phyloP scores from a whole-genome alignment of 345 rosid genomes.

The Eucalyptus tenuipes region DNA sequence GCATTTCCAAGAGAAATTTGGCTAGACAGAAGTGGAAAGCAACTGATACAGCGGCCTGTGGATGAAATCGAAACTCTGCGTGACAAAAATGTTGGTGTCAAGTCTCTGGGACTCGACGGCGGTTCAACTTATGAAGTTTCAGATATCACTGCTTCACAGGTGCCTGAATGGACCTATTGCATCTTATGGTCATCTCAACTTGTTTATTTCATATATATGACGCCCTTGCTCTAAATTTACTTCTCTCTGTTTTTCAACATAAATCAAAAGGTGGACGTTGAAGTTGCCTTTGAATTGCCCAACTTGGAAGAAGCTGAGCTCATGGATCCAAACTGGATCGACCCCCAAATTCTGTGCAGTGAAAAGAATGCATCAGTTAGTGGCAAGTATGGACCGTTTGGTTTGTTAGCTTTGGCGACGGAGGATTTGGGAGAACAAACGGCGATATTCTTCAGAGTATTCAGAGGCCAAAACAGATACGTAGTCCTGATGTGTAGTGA shows the following conservation, averaged over 20 bases:
- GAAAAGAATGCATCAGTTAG: constrained; percentile 16
- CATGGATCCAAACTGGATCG: constrained; percentile 40
- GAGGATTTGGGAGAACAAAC: constrained; percentile 39
- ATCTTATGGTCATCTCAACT: neutral
- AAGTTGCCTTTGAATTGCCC: constrained; percentile 28
- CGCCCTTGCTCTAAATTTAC: neutral
- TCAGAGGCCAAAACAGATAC: constrained; percentile 22
- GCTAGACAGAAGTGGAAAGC: constrained; percentile 42
- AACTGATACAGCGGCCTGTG: constrained; percentile 53
- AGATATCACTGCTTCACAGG: constrained; percentile 44
- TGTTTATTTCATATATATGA: neutral
- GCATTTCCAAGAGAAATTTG: constrained; percentile 47
- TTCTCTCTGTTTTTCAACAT: neutral
- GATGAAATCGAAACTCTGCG: constrained; percentile 39
- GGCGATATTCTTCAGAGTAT: constrained; percentile 47
- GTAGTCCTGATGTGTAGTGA: constrained; percentile 61
- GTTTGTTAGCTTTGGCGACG: constrained; percentile 43
- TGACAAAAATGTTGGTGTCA: constrained; percentile 9
- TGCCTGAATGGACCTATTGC: neutral
- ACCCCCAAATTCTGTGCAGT: constrained; percentile 39
- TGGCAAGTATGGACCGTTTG: constrained; percentile 60
- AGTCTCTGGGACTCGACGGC: constrained; percentile 1
- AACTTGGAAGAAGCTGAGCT: constrained; percentile 37
- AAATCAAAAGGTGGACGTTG: constrained; percentile 43
- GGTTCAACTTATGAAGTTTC: constrained; percentile 27